Base-by-base conservation (phyloP, 805 yeast species). In the Blastobotrys peoriensis region DNA sequence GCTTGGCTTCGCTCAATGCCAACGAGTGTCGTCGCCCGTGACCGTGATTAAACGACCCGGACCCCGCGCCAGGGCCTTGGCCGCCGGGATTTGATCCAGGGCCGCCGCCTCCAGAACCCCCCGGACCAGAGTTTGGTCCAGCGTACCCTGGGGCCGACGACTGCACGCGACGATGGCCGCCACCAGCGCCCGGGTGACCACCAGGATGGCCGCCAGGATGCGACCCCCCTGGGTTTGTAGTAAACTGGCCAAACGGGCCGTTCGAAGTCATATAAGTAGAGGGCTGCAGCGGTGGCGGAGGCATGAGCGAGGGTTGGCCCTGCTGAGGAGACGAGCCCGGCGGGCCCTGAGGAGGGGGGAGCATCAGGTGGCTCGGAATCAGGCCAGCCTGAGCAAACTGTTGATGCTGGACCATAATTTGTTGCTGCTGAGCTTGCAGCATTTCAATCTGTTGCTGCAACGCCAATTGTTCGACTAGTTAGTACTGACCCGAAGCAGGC, bases 401-500 rank as follows among this genome's bases (percentile, higher is more conserved):
- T 57, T 79, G 76, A 52, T 77, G 94, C 60, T 83, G 93, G 3
- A 76, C 74, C 53, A 86, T 62, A 38, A 88, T 74, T 57, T 86
- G 95, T 63, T 87, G 94, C 62, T 86, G 96, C 61, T 89, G 96
- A 18, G 83, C 89, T 62, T 88, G 96, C 2, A 87, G 95, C 52
- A 79, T 72, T 57, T 93, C 97, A 68, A 89, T 73, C 62, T 91
- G 97, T 56, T 91, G 88, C 65, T 93, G 97, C 47, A 93, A 73
- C 46, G 83, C 73, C 44, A 67, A 57, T 46, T 70, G 74, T 65
- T 91, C 98, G 57, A 86, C 79, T 70, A 20, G 49, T 45, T 33
- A 37, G 43, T 44, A n/a, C 17, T 23, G 2, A n/a, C n/a, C n/a
- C n/a, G n/a, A 19, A 23, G 19, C 23, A 33, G 13, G n/a, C n/a